phyloP scores from a whole-genome alignment of 345 rosid species.

The Firmiana major region DNA sequence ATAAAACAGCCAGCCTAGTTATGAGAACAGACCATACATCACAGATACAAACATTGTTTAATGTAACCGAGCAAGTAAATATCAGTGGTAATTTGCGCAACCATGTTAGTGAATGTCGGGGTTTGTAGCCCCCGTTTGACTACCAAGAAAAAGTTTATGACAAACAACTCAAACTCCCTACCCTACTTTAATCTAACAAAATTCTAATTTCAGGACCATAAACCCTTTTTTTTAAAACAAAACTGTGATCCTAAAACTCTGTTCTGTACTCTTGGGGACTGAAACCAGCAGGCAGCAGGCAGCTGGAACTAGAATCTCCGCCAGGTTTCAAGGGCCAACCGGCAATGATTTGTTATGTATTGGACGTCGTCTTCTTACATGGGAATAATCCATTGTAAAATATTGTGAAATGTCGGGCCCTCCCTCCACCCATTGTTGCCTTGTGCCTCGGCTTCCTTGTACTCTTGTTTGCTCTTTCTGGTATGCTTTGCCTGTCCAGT shows the following conservation, averaged over 20 bases:
- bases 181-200: background rate
- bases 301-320: too few relatives aligned
- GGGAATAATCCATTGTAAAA: slow-evolving; percentile 17
- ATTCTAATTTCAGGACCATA: background rate
- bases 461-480: background rate
- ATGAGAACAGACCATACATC: too few relatives aligned
- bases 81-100: too few relatives aligned
- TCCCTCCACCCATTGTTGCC: slow-evolving; percentile 9
- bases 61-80: too few relatives aligned
- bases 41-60: too few relatives aligned
- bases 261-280: background rate
- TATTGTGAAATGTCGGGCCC: slow-evolving; percentile 5
- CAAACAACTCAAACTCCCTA: too few relatives aligned
- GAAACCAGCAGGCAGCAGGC: background rate
- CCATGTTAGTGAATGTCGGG: too few relatives aligned
- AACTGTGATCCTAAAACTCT: background rate
- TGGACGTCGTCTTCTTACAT: slow-evolving; percentile 18
- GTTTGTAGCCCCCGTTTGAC: too few relatives aligned
- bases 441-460: background rate
- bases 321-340: slow-evolving; percentile 12
- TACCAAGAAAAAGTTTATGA: background rate
- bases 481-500: slow-evolving; percentile 8
- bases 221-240: background rate
- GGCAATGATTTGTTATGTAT: slow-evolving; percentile 16
- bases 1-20: too few relatives aligned